Base-by-base conservation (phyloP, 2,329 filamentous ascomycete genomes). In the Beauveria bassiana region DNA sequence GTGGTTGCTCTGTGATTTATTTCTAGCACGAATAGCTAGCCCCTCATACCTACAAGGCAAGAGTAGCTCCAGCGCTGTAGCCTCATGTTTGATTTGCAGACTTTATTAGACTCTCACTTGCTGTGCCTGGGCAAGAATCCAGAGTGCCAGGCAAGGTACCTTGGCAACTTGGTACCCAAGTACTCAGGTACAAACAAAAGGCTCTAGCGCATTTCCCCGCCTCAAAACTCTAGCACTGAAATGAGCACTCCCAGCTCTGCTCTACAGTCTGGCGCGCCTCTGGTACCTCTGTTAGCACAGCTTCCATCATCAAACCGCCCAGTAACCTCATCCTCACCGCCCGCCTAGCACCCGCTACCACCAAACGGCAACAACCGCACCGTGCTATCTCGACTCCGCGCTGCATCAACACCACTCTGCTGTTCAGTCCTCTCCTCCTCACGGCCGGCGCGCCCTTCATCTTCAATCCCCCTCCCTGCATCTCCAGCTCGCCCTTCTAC, bases 371-470 rank as follows among this genome's bases (percentile, higher is more conserved):
- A 46, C 46, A 51, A 59, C 38, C 46, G 46, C 24, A 38, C 53
- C 24, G 43, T 16, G 31, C 49, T 34, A 31, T 24, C 38, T 43
- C 18, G 31, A 38, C 38, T 43, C 34, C 55, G 57, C 45, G 57
- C 57, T 59, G 57, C 47, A 59, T 52, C 57, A 59, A 59, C 57
- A 59, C 38, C 12, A 24, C 31, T 51, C 24, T 22, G 47, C 38
- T 20, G 31, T 40, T 43, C 47, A 43, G 31, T 10, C 46, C 20
- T 49, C 45, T 59, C 50, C 58, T 46, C 50, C 24, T 26, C 58
- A 38, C 49, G 42, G 58, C 49, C 34, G 50, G n/a, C 43, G 49
- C 58, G 58, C 49, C 58, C 28, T 60, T 40, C 58, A 60, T 54
- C 49, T 47, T 22, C 47, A 45, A 5, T 40, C 50, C 45, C 8